A percentile compares a stretch with the other conserved stretches of the same genome.
phyloP scores from a whole-genome alignment of 352 stramenopile species.

The Globisporangium barbulae region DNA sequence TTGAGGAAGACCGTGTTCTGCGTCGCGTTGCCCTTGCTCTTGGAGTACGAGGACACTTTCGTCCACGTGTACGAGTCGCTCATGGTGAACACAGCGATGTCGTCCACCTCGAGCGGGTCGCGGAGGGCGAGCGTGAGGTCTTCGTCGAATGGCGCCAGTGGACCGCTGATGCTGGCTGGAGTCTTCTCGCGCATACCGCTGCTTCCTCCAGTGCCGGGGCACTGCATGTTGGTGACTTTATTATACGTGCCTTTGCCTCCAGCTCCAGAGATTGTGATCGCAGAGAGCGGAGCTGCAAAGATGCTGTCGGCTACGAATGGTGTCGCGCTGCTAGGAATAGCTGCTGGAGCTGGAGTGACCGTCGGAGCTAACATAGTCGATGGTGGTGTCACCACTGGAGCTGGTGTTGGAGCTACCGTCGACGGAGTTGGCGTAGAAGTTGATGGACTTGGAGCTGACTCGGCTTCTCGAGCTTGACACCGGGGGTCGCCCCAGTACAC shows the following conservation, averaged over 20 bases:
- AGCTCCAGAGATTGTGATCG: constrained; percentile 26
- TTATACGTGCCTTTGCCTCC: constrained; percentile 29
- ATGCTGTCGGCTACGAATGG: constrained; percentile 1
- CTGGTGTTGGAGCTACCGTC: background rate
- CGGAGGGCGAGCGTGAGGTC: constrained; percentile 41
- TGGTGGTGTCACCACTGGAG: background rate
- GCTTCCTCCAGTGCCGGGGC: constrained; percentile 16
- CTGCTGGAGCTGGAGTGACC: background rate
- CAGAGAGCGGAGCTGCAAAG: constrained; percentile 3
- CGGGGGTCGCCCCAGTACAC: background rate
- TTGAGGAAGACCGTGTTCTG: constrained; percentile 57
- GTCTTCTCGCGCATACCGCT: constrained; percentile 18
- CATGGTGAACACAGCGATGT: constrained; percentile 37
- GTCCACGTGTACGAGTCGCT: constrained; percentile 13
- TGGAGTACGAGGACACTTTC: constrained; percentile 30
- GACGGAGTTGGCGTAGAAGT: background rate
- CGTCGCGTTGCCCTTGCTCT: constrained; percentile 8
- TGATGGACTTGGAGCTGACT: constrained; percentile 1
- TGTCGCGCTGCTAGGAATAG: background rate
- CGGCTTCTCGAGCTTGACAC: background rate
- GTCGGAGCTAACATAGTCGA: background rate
- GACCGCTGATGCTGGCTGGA: constrained; percentile 22
- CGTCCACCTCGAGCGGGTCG: constrained; percentile 36
- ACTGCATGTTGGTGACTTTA: constrained; percentile 33
- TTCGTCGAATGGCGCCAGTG: constrained; percentile 41